Evolutionary conservation across 805 yeast genomes (phyloP).

Genomic region (Kluyveromyces lactis): DNA sequence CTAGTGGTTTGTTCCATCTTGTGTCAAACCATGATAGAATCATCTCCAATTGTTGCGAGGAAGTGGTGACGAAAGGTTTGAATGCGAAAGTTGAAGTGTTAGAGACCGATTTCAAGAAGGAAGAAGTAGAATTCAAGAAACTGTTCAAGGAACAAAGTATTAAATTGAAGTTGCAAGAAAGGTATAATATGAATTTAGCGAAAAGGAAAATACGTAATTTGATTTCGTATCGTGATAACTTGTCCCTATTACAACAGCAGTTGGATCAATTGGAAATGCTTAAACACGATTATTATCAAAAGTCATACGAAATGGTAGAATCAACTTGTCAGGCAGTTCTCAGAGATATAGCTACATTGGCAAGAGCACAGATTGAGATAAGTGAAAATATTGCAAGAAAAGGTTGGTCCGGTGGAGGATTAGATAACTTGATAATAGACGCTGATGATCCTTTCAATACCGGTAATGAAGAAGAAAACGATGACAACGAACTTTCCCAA

Average conservation of each 20-base stretch:
- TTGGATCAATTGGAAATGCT: slow-evolving; percentile 71
- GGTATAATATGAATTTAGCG: slow-evolving; percentile 49
- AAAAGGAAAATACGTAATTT: slow-evolving; percentile 56
- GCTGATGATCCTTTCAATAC: slow-evolving; percentile 55
- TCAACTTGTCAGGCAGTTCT: slow-evolving; percentile 50
- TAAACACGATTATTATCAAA: slow-evolving; percentile 66
- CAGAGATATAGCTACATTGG: slow-evolving; percentile 49
- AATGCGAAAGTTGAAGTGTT: slow-evolving; percentile 37
- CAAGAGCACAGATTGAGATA: slow-evolving; percentile 74
- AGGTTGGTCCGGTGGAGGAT: slow-evolving; percentile 83
- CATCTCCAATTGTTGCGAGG: slow-evolving; percentile 46
- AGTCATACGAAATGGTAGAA: slow-evolving; percentile 53
- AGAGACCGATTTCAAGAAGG: slow-evolving; percentile 33
- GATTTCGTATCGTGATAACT: slow-evolving; percentile 55
- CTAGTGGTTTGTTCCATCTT: slow-evolving; percentile 70
- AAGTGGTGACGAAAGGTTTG: slow-evolving; percentile 50
- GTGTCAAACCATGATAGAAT: slow-evolving; percentile 73
- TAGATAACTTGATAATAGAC: slow-evolving; percentile 55
- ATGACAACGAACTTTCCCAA: not conserved
- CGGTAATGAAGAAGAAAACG: slow-evolving; percentile 21
- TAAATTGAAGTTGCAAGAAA: slow-evolving; percentile 51
- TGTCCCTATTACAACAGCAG: slow-evolving; percentile 60
- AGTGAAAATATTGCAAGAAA: slow-evolving; percentile 74
- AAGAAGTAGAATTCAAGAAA: slow-evolving; percentile 46
- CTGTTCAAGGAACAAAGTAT: slow-evolving; percentile 45